Evolutionary conservation across 1,284 basidiomycete species (phyloP).

Genomic region (Inonotus hispidus): DNA sequence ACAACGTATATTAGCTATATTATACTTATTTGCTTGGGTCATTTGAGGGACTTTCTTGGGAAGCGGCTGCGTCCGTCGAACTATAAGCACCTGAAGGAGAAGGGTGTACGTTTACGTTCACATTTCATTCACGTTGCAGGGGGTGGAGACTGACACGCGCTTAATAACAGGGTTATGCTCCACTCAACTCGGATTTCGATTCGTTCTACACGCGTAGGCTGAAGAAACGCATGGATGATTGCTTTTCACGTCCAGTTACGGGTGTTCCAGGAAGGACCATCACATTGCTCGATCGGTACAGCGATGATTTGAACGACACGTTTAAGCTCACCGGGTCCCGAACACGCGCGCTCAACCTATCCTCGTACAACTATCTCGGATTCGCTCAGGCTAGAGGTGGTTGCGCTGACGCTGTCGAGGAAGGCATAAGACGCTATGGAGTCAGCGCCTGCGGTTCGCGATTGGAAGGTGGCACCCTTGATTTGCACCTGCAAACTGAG

Average conservation of each 20-base stretch:
- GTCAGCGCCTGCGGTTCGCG: conserved; percentile 74
- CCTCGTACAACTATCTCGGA: conserved; percentile 99
- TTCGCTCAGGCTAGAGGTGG: conserved; percentile 93
- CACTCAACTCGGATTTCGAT: conserved; percentile 97
- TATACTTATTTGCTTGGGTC: conserved; percentile 85
- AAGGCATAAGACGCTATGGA: conserved; percentile 74
- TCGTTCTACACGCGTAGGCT: conserved; percentile 98
- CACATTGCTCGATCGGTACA: conserved; percentile 78
- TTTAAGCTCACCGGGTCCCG: conserved; percentile 76
- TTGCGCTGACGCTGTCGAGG: conserved; percentile 91
- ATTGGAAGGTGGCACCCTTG: conserved; percentile 79
- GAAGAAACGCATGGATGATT: conserved; percentile 93
- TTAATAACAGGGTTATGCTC: conserved; percentile 78
- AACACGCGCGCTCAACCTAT: conserved; percentile 92
- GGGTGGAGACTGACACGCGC: background rate
- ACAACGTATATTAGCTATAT: conserved; percentile 92
- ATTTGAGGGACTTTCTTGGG: conserved; percentile 93
- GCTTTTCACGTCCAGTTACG: conserved; percentile 91
- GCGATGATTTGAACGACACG: conserved; percentile 78
- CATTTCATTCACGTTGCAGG: conserved; percentile 9
- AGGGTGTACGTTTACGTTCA: conserved; percentile 53
- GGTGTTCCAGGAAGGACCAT: conserved; percentile 96
- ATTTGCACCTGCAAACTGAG: conserved; percentile 82
- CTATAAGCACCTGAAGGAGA: conserved; percentile 80
- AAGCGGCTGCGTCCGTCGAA: conserved; percentile 72